Base-by-base conservation (phyloP, 2,329 filamentous ascomycete genomes). In the Penicillium rolfsii region DNA sequence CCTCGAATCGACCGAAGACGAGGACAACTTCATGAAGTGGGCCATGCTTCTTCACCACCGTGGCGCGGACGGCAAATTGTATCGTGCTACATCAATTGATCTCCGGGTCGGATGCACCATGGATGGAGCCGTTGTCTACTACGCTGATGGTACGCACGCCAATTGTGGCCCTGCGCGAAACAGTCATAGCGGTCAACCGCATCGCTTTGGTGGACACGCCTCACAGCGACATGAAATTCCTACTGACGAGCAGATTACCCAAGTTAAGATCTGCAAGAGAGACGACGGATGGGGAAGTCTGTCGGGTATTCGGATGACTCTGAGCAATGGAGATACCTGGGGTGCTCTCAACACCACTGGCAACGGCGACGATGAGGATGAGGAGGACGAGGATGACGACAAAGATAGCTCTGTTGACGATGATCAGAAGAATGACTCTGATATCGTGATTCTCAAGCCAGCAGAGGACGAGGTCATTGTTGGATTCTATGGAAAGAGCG, bases 41-140 rank as follows among this genome's bases (percentile, higher is more conserved):
- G 60, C 53, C n/a, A 57, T 62, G 60, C 57, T 62, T 26, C 57
- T 62, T 40, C 38, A 57, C 26, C 57, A 57, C 28, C 57, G 58
- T 7, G 58, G 57, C 11, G 22, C 33, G 16, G 48, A 62, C 33
- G 60, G 57, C 8, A n/a, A 53, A 45, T n/a, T 36, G 62, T 58
- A 22, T 55, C 70, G 71, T n/a, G 81, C 79, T 0, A 73, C 69
- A 1, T 74, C 71, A 16, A 78, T 84, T 30, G 81, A 83, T 61
- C 64, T 83, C 2, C 74, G 80, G 1, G 77, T 82, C 5, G 81
- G 81, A 4, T 73, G 69, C 43, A 65, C 71, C 6, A 76, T 82
- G 43, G 81, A 83, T 55, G 80, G 81, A 28, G 80, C 77, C 5
- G 74, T 80, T 35, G 76, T 83, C 3, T 71, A 80, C 61, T 83